Base-by-base conservation (phyloP, 2,329 filamentous ascomycete genomes). In the Neopestalotiopsis clavispora region DNA sequence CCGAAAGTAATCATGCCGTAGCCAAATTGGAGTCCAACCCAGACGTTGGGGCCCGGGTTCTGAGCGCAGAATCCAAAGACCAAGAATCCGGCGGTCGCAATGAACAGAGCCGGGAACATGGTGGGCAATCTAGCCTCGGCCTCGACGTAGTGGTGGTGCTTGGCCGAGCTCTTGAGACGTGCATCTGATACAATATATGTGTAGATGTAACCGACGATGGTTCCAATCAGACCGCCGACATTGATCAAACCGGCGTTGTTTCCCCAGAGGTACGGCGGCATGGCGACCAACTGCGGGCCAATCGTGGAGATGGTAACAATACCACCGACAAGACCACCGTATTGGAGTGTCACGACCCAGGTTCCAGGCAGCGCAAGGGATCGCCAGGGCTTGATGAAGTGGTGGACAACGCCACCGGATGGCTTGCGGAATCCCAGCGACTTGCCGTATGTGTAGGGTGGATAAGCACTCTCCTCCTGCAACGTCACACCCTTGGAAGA, bases 1-100 rank as follows among this genome's bases (percentile, higher is more conserved):
- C 78, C 80, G 72, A 82, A 81, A 0, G 76, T 67, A 1, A 82
- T 52, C 80, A 82, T 82, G 0, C 73, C 80, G 42, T 72, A 79
- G 0, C 77, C 80, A 10, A 76, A 73, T 49, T 80, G 70, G 2
- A 82, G 58, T 0, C 80, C 80, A 4, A 82, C 70, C 80, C 80
- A 82, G 1, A 69, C 70, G 3, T 76, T 72, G 0, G 66, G 52
- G 0, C 75, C 76, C 0, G 78, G 78, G 10, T 79, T 70, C 65
- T 80, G 72, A 0, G 78, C 80, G 13, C 79, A 80, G 65, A 80
- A 80, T 0, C 80, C 80, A 70, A 82, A 82, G 0, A 81, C 74
- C 1, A 80, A 68, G 13, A 82, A 68, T 1, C 80, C 80, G 4
- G 71, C 65, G 0, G 80, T 81, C 0, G 78, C 77, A 0, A 80